Percentiles rank a stretch among this genome's conserved stretches.
Evolutionary conservation across 2,329 filamentous ascomycete genomes (phyloP).

Genomic region (Beauveria rudraprayagi): DNA sequence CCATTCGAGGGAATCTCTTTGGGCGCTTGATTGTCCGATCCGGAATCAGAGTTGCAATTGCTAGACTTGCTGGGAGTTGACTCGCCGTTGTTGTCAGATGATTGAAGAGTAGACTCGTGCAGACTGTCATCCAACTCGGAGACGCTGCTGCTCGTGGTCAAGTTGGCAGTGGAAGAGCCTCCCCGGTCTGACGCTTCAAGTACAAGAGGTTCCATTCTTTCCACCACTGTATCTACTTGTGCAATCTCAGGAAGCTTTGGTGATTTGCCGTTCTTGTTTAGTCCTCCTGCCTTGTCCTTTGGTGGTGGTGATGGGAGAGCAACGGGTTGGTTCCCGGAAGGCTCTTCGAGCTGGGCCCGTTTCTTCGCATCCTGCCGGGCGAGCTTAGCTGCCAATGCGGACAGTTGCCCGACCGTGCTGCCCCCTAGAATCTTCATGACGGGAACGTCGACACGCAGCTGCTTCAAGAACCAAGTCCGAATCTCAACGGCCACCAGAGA

Average conservation of each 20-base stretch:
- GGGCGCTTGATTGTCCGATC: neutral
- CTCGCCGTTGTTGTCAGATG: neutral
- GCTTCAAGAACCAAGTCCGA: slow-evolving; percentile 40
- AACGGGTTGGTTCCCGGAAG: neutral
- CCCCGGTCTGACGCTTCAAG: neutral
- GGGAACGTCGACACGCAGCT: slow-evolving; percentile 34
- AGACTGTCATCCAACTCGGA: neutral
- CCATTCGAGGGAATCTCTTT: too few species aligned
- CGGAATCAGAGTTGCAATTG: neutral
- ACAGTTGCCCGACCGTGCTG: slow-evolving; percentile 3
- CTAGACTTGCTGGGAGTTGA: neutral
- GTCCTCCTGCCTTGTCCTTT: neutral
- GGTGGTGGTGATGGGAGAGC: too few species aligned
- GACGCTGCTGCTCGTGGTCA: neutral
- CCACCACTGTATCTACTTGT: too few species aligned
- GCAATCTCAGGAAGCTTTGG: too few species aligned
- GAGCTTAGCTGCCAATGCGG: neutral
- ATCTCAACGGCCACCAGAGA: slow-evolving; percentile 27
- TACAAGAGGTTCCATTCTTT: neutral
- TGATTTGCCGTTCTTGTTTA: neutral
- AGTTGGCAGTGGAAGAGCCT: neutral
- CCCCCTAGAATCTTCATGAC: slow-evolving; percentile 32
- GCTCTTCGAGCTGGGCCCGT: neutral
- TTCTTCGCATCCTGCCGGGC: neutral
- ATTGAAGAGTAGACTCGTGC: neutral